phyloP scores from a whole-genome alignment of 345 rosid species.

The Citrus australasica region DNA sequence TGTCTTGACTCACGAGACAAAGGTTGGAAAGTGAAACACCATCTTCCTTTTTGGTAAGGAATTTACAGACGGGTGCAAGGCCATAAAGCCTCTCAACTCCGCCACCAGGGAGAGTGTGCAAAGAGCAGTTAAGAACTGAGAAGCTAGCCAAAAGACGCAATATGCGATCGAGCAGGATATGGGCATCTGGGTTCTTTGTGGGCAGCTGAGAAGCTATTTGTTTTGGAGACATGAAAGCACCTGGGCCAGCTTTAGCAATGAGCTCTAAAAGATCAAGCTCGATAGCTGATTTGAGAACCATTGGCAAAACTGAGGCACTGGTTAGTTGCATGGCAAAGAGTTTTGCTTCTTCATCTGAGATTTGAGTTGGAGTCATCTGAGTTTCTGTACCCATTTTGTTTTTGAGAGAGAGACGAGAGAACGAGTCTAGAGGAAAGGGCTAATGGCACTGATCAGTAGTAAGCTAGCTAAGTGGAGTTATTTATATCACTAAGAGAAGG shows the following conservation, averaged over 20 bases:
- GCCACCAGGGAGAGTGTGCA: neutral
- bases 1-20: neutral
- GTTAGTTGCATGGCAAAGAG: neutral
- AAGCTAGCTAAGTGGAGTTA: no score
- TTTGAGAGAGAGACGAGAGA: no score
- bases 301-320: constrained; percentile 1
- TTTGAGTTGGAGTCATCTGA: no score
- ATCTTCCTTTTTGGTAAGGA: neutral
- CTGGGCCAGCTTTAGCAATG: constrained; percentile 8
- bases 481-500: no score
- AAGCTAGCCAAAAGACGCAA: neutral
- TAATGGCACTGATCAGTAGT: no score
- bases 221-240: neutral
- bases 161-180: neutral
- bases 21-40: neutral
- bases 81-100: neutral
- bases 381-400: no score
- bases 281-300: constrained; percentile 23
- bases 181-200: neutral
- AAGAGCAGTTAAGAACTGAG: neutral
- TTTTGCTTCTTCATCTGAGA: no score
- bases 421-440: no score
- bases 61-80: neutral
- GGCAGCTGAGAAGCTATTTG: neutral
- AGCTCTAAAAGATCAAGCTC: constrained; percentile 25